Conservation (phyloP, 2,329 filamentous ascomycete species). For the Arthrinium phaeospermum region DNA sequence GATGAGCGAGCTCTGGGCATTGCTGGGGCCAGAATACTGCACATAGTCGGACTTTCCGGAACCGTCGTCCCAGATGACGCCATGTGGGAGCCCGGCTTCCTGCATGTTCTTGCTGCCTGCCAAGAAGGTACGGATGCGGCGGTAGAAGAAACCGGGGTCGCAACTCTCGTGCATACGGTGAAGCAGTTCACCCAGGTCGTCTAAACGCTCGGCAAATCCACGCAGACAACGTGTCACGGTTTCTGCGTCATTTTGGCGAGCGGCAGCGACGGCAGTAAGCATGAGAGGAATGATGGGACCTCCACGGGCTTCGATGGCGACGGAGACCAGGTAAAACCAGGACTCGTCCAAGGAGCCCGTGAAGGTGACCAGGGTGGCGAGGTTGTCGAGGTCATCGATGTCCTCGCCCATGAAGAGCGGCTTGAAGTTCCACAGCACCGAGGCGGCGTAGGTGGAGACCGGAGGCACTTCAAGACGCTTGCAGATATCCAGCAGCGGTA, state of each 20-base stretch:
- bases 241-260: constrained; percentile 69
- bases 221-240: constrained; percentile 79
- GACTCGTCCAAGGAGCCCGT: constrained; percentile 96
- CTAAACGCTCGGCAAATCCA: constrained; percentile 83
- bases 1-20: constrained; percentile 94
- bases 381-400: constrained; percentile 83
- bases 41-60: constrained; percentile 71
- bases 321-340: constrained; percentile 97
- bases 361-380: constrained; percentile 87
- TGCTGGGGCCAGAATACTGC: constrained; percentile 92
- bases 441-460: constrained; percentile 90
- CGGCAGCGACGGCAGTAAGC: constrained; percentile 84
- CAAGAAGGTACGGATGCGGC: constrained; percentile 93
- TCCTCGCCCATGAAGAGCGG: constrained; percentile 84
- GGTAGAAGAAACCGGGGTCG: constrained; percentile 92
- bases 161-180: constrained; percentile 95
- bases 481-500: constrained; percentile 81
- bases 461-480: constrained; percentile 82
- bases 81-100: constrained; percentile 86
- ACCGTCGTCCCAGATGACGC: constrained; percentile 86
- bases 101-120: constrained; percentile 98
- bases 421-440: constrained; percentile 97
- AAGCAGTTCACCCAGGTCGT: constrained; percentile 80
- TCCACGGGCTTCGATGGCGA: constrained; percentile 92
- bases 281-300: constrained; percentile 87